Percentiles rank a stretch among this genome's conserved stretches.
Conservation (phyloP, 2,329 filamentous ascomycete species). For the Aspergillaceae sp. region DNA sequence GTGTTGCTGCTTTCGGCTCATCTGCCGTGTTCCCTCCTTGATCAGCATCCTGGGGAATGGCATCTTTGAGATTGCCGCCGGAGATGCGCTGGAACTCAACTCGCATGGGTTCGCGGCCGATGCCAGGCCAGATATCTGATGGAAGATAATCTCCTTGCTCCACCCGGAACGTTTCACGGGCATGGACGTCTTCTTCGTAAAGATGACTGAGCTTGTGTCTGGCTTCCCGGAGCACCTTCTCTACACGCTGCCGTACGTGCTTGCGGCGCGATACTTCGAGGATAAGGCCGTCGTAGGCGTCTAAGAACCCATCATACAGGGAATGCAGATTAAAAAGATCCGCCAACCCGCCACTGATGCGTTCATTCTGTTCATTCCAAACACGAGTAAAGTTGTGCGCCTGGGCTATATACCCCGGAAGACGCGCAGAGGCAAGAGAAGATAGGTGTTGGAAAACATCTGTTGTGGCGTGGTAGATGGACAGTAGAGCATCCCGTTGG, state of each 20-base stretch:
- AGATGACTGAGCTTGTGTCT: conserved; percentile 67
- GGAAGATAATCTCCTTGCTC: conserved; percentile 83
- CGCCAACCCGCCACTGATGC: conserved; percentile 58
- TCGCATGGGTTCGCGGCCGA: conserved; percentile 50
- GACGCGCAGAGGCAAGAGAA: conserved; percentile 52
- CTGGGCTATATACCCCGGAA: conserved; percentile 47
- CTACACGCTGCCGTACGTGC: conserved; percentile 63
- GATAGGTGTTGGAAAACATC: conserved; percentile 59
- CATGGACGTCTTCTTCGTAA: conserved; percentile 60
- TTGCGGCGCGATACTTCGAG: conserved; percentile 73
- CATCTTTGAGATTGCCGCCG: conserved; percentile 25
- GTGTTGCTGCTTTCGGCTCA: conserved; percentile 5
- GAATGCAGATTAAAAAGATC: conserved; percentile 68
- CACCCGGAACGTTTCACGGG: conserved; percentile 68
- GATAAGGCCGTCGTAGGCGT: conserved; percentile 74
- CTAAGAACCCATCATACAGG: conserved; percentile 82
- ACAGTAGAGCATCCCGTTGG: conserved; percentile 51
- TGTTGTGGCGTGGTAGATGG: conserved; percentile 50
- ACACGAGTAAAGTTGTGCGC: conserved; percentile 40
- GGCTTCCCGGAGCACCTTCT: conserved; percentile 66
- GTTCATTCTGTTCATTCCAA: conserved; percentile 67
- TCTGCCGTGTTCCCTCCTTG: conserved; percentile 2
- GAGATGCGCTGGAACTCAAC: conserved; percentile 32
- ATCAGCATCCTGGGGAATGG: conserved; percentile 5
- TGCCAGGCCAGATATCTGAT: conserved; percentile 75